Conservation (phyloP, 306 rosid genomes). For the Fagus crenata region DNA sequence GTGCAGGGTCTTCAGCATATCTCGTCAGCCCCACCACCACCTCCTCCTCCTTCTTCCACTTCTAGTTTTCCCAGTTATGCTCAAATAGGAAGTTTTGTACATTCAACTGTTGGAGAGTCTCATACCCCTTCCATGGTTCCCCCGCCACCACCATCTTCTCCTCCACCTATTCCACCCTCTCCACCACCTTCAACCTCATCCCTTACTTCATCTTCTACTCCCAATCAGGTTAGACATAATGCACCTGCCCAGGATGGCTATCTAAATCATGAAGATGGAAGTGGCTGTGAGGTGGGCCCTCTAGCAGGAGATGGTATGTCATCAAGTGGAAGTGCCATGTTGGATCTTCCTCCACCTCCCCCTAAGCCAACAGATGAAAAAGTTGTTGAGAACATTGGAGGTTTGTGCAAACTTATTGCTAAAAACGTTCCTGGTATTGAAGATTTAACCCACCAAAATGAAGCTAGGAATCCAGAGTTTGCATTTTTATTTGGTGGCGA, state of each 20-base stretch:
- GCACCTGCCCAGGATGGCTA: constrained; percentile 23
- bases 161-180: constrained; percentile 50
- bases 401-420: constrained; percentile 51
- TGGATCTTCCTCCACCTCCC: constrained; percentile 48
- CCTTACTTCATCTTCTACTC: constrained; percentile 31
- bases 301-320: constrained; percentile 26
- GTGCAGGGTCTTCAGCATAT: constrained; percentile 41
- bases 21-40: constrained; percentile 43
- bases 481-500: constrained; percentile 58
- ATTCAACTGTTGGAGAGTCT: constrained; percentile 45
- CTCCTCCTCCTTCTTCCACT: constrained; percentile 43
- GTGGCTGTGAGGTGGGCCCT: constrained; percentile 35
- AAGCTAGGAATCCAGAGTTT: constrained; percentile 52
- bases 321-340: constrained; percentile 18
- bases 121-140: constrained; percentile 33
- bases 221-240: constrained; percentile 31
- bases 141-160: constrained; percentile 49
- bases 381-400: constrained; percentile 45
- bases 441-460: constrained; percentile 41
- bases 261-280: constrained; percentile 36
- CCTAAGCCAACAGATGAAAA: constrained; percentile 48
- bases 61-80: constrained; percentile 34
- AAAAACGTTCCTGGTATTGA: constrained; percentile 47
- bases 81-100: constrained; percentile 33
- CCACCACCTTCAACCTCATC: constrained; percentile 43